Evolutionary conservation across 257 asterid species (phyloP).

Genomic region (Mentha longifolia): DNA sequence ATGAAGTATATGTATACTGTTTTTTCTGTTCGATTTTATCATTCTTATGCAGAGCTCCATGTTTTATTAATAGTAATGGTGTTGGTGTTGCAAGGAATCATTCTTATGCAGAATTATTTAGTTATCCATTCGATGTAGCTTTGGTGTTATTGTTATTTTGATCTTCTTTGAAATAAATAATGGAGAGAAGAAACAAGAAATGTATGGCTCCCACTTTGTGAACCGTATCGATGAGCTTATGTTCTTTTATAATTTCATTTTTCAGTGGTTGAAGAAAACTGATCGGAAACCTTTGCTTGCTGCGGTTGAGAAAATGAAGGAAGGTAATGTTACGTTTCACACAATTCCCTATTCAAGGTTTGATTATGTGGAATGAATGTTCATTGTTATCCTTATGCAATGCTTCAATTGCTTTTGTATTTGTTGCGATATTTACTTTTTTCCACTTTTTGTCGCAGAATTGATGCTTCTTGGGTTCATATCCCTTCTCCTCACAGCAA

Average conservation of each 20-base stretch:
- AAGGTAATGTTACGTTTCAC: slow-evolving; percentile 40
- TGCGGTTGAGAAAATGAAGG: slow-evolving; percentile 86
- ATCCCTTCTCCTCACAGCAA: slow-evolving; percentile 93
- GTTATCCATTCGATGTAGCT: slow-evolving; percentile 17
- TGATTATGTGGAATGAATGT: background rate
- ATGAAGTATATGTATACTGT: background rate
- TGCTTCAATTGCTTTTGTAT: slow-evolving; percentile 12
- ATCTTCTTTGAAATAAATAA: background rate
- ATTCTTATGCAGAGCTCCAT: no score
- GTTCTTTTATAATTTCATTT: slow-evolving; percentile 31
- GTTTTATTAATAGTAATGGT: background rate
- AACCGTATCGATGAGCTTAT: slow-evolving; percentile 12
- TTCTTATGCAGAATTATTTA: background rate
- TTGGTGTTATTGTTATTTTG: background rate
- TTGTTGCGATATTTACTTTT: background rate
- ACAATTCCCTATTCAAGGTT: slow-evolving; percentile 7
- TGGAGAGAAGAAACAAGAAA: background rate
- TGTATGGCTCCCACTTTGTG: background rate
- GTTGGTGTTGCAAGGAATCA: slow-evolving; percentile 23
- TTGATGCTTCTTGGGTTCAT: slow-evolving; percentile 99
- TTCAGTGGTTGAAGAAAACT: slow-evolving; percentile 90
- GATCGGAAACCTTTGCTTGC: slow-evolving; percentile 87
- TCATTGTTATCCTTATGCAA: background rate
- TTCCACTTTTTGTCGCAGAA: slow-evolving; percentile 51
- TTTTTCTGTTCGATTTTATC: no score